Base-by-base conservation (phyloP, 257 asterid genomes). In the Solanum pimpinellifolium region DNA sequence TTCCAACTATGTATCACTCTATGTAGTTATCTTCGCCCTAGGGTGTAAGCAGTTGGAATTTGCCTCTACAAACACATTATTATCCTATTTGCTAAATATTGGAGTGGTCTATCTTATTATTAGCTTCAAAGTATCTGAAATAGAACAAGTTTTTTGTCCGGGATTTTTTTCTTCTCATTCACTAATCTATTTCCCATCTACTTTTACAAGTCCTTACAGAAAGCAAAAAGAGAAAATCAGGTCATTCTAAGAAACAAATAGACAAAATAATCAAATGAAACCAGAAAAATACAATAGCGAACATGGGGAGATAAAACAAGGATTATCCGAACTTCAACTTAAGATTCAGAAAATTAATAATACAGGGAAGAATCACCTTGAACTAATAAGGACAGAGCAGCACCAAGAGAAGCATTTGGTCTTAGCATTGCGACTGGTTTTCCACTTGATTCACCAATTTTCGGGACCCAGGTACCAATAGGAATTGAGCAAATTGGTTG, bases 401-500 rank as follows among this genome's bases (percentile, higher is more conserved):
- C 91, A 91, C 91, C 91, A 77, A 94, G 92, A 59, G 96, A 90
- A 81, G 95, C 95, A 92, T 90, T 93, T 37, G 92, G 92, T 87
- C 94, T 89, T 87, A 94, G 91, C 94, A 92, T 93, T 41, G 94
- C 95, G 76, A 94, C 74, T 77, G 96, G 93, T 89, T 91, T 91
- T 87, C 92, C 94, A 88, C 72, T 90, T 89, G 95, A 81, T 87
- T 93, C 98, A 85, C 98, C 96, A 81, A 93, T 92, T 87, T 93
- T 91, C 14, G 98, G 96, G 74, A 93, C 95, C 98, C 98, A 94
- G 46, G 96, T 92, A 83, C 96, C 98, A 90, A 94, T 77, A 87
- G 96, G 94, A 88, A 94, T 88, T 62, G 93, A 90, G 85, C 92
- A 92, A 88, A 94, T 92, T 83, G 98, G 98, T 77, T 91, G 94